Conservation (phyloP, 1,284 basidiomycete genomes). For the Malassezia yamatoensis region DNA sequence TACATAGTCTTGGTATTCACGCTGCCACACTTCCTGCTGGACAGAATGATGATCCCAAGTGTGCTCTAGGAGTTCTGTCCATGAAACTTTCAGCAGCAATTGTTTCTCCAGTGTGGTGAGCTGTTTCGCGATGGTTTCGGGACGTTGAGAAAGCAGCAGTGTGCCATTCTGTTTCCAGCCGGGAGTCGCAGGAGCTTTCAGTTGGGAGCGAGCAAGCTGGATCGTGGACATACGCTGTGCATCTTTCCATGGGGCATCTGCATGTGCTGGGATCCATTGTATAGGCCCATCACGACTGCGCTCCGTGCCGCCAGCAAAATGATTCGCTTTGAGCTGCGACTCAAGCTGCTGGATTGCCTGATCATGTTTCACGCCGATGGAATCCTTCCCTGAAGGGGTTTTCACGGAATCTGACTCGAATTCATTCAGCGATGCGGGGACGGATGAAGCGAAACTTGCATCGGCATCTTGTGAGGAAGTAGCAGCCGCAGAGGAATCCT, state of each 20-base stretch:
- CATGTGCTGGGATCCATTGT: constrained; percentile 15
- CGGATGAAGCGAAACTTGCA: background rate
- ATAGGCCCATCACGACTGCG: constrained; percentile 12
- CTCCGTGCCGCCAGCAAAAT: background rate
- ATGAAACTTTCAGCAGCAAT: constrained; percentile 1
- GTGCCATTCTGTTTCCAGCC: background rate
- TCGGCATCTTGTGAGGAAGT: background rate
- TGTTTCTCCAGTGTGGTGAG: constrained; percentile 10
- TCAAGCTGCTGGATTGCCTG: constrained; percentile 10
- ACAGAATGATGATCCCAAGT: constrained; percentile 16
- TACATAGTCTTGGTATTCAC: constrained; percentile 17
- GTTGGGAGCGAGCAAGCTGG: background rate
- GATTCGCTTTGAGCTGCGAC: background rate
- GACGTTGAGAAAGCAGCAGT: constrained; percentile 11
- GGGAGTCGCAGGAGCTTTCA: background rate
- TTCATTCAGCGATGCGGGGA: background rate
- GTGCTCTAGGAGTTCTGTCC: constrained; percentile 8
- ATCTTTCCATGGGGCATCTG: constrained; percentile 9
- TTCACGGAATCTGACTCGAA: background rate
- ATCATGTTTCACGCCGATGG: constrained; percentile 1
- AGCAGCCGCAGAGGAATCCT: background rate
- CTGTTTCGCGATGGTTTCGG: constrained; percentile 12
- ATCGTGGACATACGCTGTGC: constrained; percentile 12
- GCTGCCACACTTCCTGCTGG: constrained; percentile 15
- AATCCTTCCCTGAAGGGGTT: background rate